Base-by-base conservation (phyloP, 352 stramenopile genomes). In the Phytophthora meadii region DNA sequence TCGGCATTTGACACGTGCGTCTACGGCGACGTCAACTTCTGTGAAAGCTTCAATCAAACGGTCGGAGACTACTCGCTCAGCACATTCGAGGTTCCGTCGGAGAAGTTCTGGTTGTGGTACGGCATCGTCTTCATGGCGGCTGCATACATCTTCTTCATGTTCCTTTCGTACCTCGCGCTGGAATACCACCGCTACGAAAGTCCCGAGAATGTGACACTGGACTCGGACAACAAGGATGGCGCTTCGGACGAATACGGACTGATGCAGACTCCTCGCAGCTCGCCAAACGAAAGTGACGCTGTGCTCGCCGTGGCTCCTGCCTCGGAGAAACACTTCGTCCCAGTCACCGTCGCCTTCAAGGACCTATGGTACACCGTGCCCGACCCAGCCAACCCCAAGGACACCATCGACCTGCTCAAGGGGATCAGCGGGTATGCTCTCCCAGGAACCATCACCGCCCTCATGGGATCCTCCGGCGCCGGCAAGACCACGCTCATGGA, bases 21-120 rank as follows among this genome's bases (percentile, higher is more conserved):
- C 0, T 61, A 48, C 54, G 22, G 8, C 19, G 54, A 28, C 15
- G 44, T 61, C 32, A 14, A 61, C 22, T 61, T 24, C 32, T 61
- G 54, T 24, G 30, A 28, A 1, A 53, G 15, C 42, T 61, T 24
- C 32, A 54, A 54, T 19, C 11, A 32, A 17, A 46, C 41, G 5
- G 15, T 54, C 3, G 54, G 54, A 17, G 55, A 55, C 15, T 64
- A 64, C 27, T 56, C 46, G n/a, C 24, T 64, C 15, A 42, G 7
- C 5, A 50, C 27, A 2, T 64, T 56, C 27, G 55, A 56, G 45
- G 55, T 64, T 5, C 55, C 55, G 14, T n/a, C 55, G 12, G 55
- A 48, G 36, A 64, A 64, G 36, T 64, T 36, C n/a, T 64, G 55
- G 55, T 45, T 64, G n/a, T 64, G 55, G 46, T 56, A 56, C 27